Base-by-base conservation (phyloP, 2,329 filamentous ascomycete species). In the Sarocladiaceae sp. region DNA sequence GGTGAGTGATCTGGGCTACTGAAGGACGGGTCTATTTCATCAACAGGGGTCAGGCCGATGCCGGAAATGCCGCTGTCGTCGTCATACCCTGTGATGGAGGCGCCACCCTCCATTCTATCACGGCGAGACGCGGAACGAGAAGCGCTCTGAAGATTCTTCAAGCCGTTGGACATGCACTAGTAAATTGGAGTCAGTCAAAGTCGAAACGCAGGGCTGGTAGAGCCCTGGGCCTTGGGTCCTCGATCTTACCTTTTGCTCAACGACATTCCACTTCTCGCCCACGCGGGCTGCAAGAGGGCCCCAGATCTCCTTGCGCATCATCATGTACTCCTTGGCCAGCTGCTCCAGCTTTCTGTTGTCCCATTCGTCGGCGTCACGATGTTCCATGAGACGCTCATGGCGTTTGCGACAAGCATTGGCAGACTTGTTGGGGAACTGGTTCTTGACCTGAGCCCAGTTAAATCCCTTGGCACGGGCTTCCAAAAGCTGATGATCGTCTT, bases 401-500 rank as follows among this genome's bases (percentile, higher is more conserved):
- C 90, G 83, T 72, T 96, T 96, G 57, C 90, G 88, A 71, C 90
- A 96, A 17, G 91, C 91, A 66, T 94, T 94, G 54, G 86, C 74
- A 8, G 82, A 83, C 74, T 96, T 96, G 65, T 71, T 77, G 1
- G 86, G 87, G 66, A 96, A 96, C 56, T 78, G 81, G 55, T 77
- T 76, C 60, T 90, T 85, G 64, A 95, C 94, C 60, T 89, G 86
- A 51, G 82, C 80, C 90, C 90, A 96, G 69, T 92, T 93, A 65
- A 91, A 78, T 22, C 88, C 87, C 61, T 85, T 82, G 46, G 86
- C 81, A 51, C 90, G 82, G 15, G 89, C 88, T 39, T 75, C 71
- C 56, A 93, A 75, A 39, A 96, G 79, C 33, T 82, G 82, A 60
- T 87, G 79, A 67, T 96, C 90, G 59, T 94, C 89, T 46, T 82